Evolutionary conservation across 495 filamentous ascomycete genomes (phyloP).

Genomic region (Chaetomium fimeti): DNA sequence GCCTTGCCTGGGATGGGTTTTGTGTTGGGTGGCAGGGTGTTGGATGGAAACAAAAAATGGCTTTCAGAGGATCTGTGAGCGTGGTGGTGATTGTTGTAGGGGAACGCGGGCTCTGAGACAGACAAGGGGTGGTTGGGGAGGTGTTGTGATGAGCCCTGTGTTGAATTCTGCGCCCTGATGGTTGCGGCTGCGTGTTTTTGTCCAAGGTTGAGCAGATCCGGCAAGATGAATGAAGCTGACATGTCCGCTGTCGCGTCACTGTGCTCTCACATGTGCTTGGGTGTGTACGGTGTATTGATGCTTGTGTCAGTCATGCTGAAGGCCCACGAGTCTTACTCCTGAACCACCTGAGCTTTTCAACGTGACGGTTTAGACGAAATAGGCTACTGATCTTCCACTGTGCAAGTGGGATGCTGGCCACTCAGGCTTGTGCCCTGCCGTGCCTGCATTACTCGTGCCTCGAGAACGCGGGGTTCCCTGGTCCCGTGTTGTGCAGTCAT

Average conservation of each 20-base stretch:
- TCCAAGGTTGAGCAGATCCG: background rate
- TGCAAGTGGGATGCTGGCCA: too few relatives aligned
- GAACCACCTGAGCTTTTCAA: too few relatives aligned
- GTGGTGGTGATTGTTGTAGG: background rate
- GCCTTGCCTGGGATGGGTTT: background rate
- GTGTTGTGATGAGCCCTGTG: background rate
- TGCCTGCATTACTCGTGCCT: background rate
- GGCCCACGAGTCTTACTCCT: too few relatives aligned
- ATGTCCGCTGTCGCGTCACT: background rate
- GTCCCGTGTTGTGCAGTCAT: background rate
- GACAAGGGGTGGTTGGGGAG: too few relatives aligned
- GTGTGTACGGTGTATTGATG: background rate
- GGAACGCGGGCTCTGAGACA: slow-evolving; percentile 5
- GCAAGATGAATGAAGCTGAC: slow-evolving; percentile 18
- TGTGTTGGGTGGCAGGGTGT: background rate
- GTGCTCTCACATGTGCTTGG: background rate
- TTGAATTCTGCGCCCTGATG: background rate
- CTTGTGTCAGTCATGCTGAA: slow-evolving; percentile 1
- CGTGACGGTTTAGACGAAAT: background rate
- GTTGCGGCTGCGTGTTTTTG: background rate
- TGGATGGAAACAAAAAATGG: background rate
- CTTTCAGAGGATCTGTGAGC: slow-evolving; percentile 14
- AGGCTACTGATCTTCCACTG: too few relatives aligned
- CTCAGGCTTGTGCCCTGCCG: background rate
- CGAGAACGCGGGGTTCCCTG: background rate